A percentile compares a stretch with the other conserved stretches of the same genome.
These are phyloP conservation scores for Carex parvula DNA, from an alignment of 176 grass and related monocot genomes.

Conservation along the genomic window DNA sequence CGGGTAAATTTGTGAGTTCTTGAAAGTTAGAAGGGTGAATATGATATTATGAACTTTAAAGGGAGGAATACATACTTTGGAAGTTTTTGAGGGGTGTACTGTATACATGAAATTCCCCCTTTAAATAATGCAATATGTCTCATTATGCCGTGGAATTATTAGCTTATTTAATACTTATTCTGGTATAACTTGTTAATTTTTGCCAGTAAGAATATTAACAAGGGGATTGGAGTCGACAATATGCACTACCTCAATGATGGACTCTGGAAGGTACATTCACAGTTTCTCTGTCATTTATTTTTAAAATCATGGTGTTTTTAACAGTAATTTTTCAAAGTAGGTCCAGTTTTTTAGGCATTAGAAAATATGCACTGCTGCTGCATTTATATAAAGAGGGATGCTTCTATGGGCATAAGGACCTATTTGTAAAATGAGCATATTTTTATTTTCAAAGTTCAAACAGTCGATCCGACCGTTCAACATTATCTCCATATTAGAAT, in stretches of 20 bases:
- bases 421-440: no score
- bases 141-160: slow-evolving; percentile 12
- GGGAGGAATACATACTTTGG: no score
- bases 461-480: no score
- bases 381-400: no score
- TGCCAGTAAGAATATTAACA: slow-evolving; percentile 84
- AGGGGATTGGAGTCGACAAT: slow-evolving; percentile 96
- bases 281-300: background rate
- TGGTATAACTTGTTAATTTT: background rate
- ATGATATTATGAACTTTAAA: no score
- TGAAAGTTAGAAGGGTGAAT: no score
- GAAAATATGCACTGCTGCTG: background rate
- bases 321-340: background rate
- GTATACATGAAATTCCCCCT: no score
- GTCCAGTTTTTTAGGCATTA: background rate
- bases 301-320: background rate
- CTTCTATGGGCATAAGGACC: no score
- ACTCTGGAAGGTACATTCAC: slow-evolving; percentile 79
- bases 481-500: no score
- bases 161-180: background rate
- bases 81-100: no score
- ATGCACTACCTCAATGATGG: slow-evolving; percentile 99
- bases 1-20: no score
- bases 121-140: background rate
- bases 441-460: no score